Conservation (phyloP, 306 rosid genomes). For the Vigna radiata region DNA sequence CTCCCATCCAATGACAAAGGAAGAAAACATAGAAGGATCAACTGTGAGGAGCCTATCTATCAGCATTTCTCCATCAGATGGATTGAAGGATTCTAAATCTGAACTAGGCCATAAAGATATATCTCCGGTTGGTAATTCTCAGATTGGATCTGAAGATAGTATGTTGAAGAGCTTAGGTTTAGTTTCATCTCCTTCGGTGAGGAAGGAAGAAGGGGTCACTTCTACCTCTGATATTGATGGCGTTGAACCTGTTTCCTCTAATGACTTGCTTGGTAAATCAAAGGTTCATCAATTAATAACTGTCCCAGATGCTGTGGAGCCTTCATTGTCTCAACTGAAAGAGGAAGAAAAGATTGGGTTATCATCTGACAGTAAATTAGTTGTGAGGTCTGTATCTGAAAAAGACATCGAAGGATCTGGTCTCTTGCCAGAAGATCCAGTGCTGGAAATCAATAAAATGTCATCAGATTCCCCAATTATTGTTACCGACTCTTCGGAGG, state of each 20-base stretch:
- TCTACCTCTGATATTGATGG: slow-evolving; percentile 30
- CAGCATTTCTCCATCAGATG: slow-evolving; percentile 24
- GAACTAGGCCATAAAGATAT: slow-evolving; percentile 11
- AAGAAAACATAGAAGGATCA: slow-evolving; percentile 33
- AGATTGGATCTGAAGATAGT: slow-evolving; percentile 32
- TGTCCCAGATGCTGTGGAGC: slow-evolving; percentile 24
- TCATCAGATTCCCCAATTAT: slow-evolving; percentile 12
- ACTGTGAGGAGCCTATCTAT: neutral
- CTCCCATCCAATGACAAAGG: slow-evolving; percentile 6
- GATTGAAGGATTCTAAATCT: slow-evolving; percentile 26
- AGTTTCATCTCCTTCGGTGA: slow-evolving; percentile 29
- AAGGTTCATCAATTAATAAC: slow-evolving; percentile 28
- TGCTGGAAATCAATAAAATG: slow-evolving; percentile 31
- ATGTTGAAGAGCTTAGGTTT: slow-evolving; percentile 18
- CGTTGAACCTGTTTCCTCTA: slow-evolving; percentile 10
- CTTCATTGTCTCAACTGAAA: slow-evolving; percentile 34
- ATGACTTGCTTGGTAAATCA: slow-evolving; percentile 32
- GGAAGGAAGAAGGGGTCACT: slow-evolving; percentile 31
- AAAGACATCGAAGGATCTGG: slow-evolving; percentile 28
- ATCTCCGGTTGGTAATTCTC: slow-evolving; percentile 17
- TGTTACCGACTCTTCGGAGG: slow-evolving; percentile 36
- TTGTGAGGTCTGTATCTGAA: slow-evolving; percentile 9
- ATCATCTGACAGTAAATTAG: slow-evolving; percentile 36
- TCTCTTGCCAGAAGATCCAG: neutral
- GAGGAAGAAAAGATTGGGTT: slow-evolving; percentile 40